A percentile compares a stretch with the other conserved stretches of the same genome.
These are phyloP conservation scores for Schizosaccharomyces japonicus DNA, from an alignment of 805 yeast species.

Conservation along the genomic window DNA sequence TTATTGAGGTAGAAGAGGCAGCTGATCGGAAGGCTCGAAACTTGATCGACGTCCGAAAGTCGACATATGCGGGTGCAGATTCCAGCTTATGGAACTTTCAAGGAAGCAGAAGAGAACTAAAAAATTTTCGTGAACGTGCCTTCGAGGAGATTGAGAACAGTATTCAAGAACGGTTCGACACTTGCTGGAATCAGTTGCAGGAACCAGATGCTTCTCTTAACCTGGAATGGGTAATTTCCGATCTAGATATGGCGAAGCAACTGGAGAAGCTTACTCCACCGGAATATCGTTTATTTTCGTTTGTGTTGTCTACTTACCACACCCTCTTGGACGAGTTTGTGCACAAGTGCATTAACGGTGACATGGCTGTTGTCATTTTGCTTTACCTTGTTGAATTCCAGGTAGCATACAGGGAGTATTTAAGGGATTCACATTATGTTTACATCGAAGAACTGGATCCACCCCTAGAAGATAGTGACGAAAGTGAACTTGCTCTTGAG, in stretches of 20 bases:
- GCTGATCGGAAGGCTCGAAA: slow-evolving; percentile 29
- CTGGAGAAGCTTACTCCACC: too few species aligned
- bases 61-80: neutral
- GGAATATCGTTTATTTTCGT: too few species aligned
- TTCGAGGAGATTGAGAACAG: slow-evolving; percentile 8
- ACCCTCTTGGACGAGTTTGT: too few species aligned
- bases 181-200: slow-evolving; percentile 41
- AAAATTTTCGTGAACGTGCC: neutral
- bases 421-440: slow-evolving; percentile 28
- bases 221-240: slow-evolving; percentile 49
- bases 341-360: too few species aligned
- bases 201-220: slow-evolving; percentile 34
- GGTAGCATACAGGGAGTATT: slow-evolving; percentile 33
- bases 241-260: too few species aligned
- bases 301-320: too few species aligned
- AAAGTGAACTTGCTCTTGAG: slow-evolving; percentile 50
- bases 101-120: slow-evolving; percentile 1
- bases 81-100: slow-evolving; percentile 6
- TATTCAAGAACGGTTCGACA: slow-evolving; percentile 9
- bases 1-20: slow-evolving; percentile 56
- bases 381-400: slow-evolving; percentile 58
- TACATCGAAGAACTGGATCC: slow-evolving; percentile 25
- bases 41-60: slow-evolving; percentile 19
- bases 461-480: slow-evolving; percentile 47
- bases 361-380: slow-evolving; percentile 59